Evolutionary conservation across 192 early-diverging fungal species (phyloP).

Genomic region (Coemansia sp.): DNA sequence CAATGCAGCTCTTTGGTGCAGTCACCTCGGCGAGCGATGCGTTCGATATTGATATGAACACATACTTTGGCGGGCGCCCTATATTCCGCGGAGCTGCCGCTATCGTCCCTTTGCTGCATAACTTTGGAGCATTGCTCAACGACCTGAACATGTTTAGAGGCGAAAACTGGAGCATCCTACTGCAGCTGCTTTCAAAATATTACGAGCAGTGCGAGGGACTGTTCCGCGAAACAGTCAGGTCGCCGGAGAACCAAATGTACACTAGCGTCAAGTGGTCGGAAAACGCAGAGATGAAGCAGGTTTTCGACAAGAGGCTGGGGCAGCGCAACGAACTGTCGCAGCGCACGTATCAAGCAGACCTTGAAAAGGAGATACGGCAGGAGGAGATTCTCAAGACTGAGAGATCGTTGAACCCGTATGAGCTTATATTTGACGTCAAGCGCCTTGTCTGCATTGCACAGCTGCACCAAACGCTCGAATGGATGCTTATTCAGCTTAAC

Average conservation of each 20-base stretch:
- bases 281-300: slow-evolving; percentile 59
- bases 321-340: slow-evolving; percentile 22
- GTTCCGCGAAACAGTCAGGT: slow-evolving; percentile 54
- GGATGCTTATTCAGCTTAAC: slow-evolving; percentile 45
- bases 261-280: slow-evolving; percentile 65
- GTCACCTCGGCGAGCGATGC: slow-evolving; percentile 42
- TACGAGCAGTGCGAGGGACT: slow-evolving; percentile 44
- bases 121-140: slow-evolving; percentile 47
- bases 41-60: slow-evolving; percentile 40
- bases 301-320: slow-evolving; percentile 57
- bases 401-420: slow-evolving; percentile 71
- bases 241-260: slow-evolving; percentile 46
- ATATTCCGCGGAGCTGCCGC: slow-evolving; percentile 54
- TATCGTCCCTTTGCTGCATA: slow-evolving; percentile 41
- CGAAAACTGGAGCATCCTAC: slow-evolving; percentile 48
- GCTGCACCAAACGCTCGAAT: slow-evolving; percentile 84
- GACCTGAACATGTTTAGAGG: slow-evolving; percentile 44
- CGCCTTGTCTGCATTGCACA: slow-evolving; percentile 72
- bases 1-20: slow-evolving; percentile 61
- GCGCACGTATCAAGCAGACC: slow-evolving; percentile 6
- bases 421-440: slow-evolving; percentile 85
- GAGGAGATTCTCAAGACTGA: slow-evolving; percentile 82
- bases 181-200: slow-evolving; percentile 48
- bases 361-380: slow-evolving; percentile 70
- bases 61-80: slow-evolving; percentile 47